Evolutionary conservation across 306 rosid species (phyloP).

Genomic region (Cucumis sativus): DNA sequence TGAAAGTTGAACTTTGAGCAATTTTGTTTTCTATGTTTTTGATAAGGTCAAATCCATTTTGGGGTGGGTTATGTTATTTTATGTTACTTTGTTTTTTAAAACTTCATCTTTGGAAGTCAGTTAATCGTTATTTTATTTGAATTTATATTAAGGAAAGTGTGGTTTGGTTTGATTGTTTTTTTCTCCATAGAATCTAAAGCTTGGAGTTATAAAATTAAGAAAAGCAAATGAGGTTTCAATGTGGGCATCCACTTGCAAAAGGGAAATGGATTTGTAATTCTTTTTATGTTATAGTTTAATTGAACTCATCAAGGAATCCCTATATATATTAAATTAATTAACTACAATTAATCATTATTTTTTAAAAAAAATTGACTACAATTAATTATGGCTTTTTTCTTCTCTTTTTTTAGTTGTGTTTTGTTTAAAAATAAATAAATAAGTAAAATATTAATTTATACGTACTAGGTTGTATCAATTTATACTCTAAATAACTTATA

Average conservation of each 20-base stretch:
- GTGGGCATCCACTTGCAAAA: conserved; percentile 4
- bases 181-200: not conserved
- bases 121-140: not conserved
- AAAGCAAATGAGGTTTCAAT: not conserved
- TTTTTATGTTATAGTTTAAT: not conserved
- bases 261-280: not conserved
- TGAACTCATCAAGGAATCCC: not conserved
- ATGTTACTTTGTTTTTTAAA: not conserved
- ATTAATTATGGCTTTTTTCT: too few species aligned
- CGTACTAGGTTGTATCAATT: too few species aligned
- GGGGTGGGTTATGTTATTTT: too few species aligned
- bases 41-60: too few species aligned
- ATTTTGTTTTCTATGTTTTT: not conserved
- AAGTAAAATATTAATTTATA: too few species aligned
- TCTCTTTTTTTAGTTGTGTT: too few species aligned
- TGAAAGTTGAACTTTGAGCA: not conserved
- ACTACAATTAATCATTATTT: not conserved
- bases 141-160: not conserved
- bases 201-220: not conserved
- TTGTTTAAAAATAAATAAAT: too few species aligned
- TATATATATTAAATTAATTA: not conserved
- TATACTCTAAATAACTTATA: too few species aligned
- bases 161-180: conserved; percentile 3
- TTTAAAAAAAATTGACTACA: too few species aligned
- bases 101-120: not conserved